These are phyloP conservation scores for Wickerhamiella galacta DNA, from an alignment of 805 yeast species.

Conservation along the genomic window DNA sequence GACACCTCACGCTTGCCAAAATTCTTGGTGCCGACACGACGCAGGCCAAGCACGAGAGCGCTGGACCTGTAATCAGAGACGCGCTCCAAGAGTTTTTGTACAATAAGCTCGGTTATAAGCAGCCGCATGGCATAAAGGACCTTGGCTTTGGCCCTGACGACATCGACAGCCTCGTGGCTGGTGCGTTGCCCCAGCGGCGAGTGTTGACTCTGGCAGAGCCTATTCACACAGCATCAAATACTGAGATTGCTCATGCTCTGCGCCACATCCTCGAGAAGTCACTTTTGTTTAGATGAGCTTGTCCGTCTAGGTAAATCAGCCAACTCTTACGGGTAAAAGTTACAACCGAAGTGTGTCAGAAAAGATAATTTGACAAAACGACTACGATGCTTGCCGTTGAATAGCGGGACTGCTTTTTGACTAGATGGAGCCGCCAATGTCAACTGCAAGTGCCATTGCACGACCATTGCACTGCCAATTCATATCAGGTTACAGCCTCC, in stretches of 20 bases:
- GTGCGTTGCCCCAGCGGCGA: slow-evolving; percentile 25
- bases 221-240: slow-evolving; percentile 6
- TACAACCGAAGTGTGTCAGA: too few species aligned
- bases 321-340: too few species aligned
- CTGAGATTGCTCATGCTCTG: slow-evolving; percentile 5
- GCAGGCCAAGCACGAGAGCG: slow-evolving; percentile 22
- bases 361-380: too few species aligned
- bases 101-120: slow-evolving; percentile 20
- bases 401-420: too few species aligned
- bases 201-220: slow-evolving; percentile 20
- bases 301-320: too few species aligned
- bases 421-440: too few species aligned
- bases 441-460: too few species aligned
- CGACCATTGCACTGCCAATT: too few species aligned
- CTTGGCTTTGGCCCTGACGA: slow-evolving; percentile 22
- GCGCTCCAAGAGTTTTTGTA: slow-evolving; percentile 22
- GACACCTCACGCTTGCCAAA: slow-evolving; percentile 24
- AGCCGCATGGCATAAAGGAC: slow-evolving; percentile 23
- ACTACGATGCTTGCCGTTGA: too few species aligned
- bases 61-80: slow-evolving; percentile 25
- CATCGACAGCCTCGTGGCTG: slow-evolving; percentile 23
- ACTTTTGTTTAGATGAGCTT: too few species aligned
- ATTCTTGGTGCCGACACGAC: slow-evolving; percentile 23
- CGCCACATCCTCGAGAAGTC: slow-evolving; percentile 7
- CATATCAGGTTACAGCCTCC: too few species aligned